phyloP scores from a whole-genome alignment of 192 early-diverging fungal genomes.

The Backusella australiensis region DNA sequence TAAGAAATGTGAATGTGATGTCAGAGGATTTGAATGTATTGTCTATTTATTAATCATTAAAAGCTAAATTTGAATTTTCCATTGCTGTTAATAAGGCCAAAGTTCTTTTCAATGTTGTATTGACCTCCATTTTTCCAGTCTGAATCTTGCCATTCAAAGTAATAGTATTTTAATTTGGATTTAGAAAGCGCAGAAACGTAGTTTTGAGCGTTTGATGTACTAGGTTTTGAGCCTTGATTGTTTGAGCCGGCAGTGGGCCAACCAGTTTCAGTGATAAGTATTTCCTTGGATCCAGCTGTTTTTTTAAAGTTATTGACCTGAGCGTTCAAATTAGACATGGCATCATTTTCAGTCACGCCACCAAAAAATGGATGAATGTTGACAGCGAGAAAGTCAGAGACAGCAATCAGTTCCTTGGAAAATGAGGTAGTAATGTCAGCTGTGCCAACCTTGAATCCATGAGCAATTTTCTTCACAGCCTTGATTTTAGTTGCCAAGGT shows the following conservation, averaged over 20 bases:
- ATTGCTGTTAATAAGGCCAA: conserved; percentile 20
- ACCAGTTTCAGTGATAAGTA: conserved; percentile 59
- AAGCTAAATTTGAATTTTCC: conserved; percentile 24
- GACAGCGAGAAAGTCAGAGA: conserved; percentile 53
- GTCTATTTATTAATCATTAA: neutral
- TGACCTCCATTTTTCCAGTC: conserved; percentile 46
- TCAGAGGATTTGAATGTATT: neutral
- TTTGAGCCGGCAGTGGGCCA: conserved; percentile 57
- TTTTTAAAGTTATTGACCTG: conserved; percentile 49
- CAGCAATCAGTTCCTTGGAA: conserved; percentile 37
- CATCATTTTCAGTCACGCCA: conserved; percentile 40
- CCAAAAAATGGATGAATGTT: conserved; percentile 64
- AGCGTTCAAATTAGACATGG: conserved; percentile 42
- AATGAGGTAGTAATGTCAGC: conserved; percentile 54
- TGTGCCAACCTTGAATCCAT: conserved; percentile 41
- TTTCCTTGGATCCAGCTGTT: conserved; percentile 37
- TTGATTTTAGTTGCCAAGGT: conserved; percentile 22
- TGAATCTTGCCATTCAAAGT: conserved; percentile 58
- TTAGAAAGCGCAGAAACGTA: conserved; percentile 46
- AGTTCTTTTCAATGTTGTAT: conserved; percentile 30
- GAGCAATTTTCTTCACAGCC: conserved; percentile 18
- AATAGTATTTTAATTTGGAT: conserved; percentile 50
- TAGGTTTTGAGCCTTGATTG: conserved; percentile 41
- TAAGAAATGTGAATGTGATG: neutral
- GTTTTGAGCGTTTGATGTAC: conserved; percentile 38